Percentiles rank a stretch among this genome's conserved stretches.
phyloP scores from a whole-genome alignment of 2,329 filamentous ascomycete genomes.

The Alternaria sp. region DNA sequence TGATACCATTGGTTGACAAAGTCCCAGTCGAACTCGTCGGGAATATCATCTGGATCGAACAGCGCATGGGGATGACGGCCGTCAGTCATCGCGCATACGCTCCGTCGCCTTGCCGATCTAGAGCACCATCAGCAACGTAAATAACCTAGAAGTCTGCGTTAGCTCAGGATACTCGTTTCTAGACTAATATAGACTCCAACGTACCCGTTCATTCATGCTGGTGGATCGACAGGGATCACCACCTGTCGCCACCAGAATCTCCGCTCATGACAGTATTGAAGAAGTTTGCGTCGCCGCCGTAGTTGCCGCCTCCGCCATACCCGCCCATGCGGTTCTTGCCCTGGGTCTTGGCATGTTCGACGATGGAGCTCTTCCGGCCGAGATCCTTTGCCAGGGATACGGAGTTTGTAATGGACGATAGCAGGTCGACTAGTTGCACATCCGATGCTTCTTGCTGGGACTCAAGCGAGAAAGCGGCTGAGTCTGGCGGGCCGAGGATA shows the following conservation, averaged over 20 bases:
- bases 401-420: slow-evolving; percentile 76
- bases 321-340: slow-evolving; percentile 32
- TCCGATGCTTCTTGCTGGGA: slow-evolving; percentile 82
- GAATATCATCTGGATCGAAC: background rate
- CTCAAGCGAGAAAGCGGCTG: slow-evolving; percentile 70
- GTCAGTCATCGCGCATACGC: background rate
- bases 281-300: slow-evolving; percentile 25
- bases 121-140: background rate
- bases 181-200: background rate
- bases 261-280: slow-evolving; percentile 31
- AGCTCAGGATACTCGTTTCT: background rate
- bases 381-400: slow-evolving; percentile 74
- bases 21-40: background rate
- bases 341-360: slow-evolving; percentile 50
- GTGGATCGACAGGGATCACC: slow-evolving; percentile 2
- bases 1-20: background rate
- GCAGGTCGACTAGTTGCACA: slow-evolving; percentile 76
- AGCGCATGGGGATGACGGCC: background rate
- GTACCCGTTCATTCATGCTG: background rate
- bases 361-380: slow-evolving; percentile 70
- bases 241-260: slow-evolving; percentile 16
- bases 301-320: slow-evolving; percentile 2
- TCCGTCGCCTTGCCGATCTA: background rate
- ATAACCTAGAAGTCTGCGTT: background rate
- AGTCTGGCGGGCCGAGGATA: slow-evolving; percentile 75